Conservation (phyloP, 345 rosid species). For the Heritiera littoralis region DNA sequence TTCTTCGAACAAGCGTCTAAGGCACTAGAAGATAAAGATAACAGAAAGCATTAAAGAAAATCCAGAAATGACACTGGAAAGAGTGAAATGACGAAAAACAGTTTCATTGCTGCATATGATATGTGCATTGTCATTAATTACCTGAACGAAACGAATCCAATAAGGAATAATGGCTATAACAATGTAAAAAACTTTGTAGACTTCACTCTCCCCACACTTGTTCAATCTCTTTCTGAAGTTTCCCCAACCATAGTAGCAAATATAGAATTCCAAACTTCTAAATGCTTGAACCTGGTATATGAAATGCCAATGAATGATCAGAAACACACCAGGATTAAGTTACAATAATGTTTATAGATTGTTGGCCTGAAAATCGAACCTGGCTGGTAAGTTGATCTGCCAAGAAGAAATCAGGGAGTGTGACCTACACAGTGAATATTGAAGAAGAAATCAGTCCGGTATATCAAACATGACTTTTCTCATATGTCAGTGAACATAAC, state of each 20-base stretch:
- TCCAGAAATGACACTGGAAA: neutral
- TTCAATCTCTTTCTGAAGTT: slow-evolving; percentile 51
- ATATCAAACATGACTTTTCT: neutral
- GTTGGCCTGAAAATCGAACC: slow-evolving; percentile 35
- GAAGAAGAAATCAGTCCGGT: neutral
- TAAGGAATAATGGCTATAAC: slow-evolving; percentile 61
- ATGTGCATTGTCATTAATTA: slow-evolving; percentile 5
- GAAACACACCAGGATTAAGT: neutral
- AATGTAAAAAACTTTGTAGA: slow-evolving; percentile 48
- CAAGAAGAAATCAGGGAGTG: slow-evolving; percentile 78
- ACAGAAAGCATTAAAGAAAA: neutral
- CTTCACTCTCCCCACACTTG: slow-evolving; percentile 43
- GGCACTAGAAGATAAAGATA: slow-evolving; percentile 40
- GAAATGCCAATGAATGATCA: neutral
- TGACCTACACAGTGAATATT: slow-evolving; percentile 43
- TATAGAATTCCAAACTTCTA: slow-evolving; percentile 54
- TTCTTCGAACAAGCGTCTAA: slow-evolving; percentile 63
- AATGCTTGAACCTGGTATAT: slow-evolving; percentile 57
- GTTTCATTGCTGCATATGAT: neutral
- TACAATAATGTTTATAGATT: neutral
- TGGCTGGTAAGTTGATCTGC: slow-evolving; percentile 91
- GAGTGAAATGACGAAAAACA: neutral
- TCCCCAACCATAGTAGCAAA: slow-evolving; percentile 70
- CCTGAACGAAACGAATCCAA: slow-evolving; percentile 78
- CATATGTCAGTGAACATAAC: neutral